Conservation (phyloP, 305 asterid genomes). For the Rubia peregrina region DNA sequence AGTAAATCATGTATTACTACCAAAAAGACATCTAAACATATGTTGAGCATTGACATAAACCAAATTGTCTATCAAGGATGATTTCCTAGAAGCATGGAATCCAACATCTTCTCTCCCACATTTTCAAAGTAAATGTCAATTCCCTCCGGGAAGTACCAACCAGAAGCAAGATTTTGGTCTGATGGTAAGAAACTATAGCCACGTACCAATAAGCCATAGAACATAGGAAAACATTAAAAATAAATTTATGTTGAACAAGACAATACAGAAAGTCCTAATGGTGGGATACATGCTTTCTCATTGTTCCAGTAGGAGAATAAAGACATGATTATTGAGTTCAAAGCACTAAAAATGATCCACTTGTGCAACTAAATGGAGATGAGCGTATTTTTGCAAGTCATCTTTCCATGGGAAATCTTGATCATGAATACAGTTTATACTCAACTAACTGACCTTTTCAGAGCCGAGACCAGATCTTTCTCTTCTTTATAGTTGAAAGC, state of each 20-base stretch:
- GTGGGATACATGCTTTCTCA: neutral
- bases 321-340: neutral
- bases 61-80: too few relatives aligned
- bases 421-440: neutral
- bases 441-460: constrained; percentile 37
- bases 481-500: constrained; percentile 70
- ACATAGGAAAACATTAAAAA: neutral
- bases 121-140: constrained; percentile 63
- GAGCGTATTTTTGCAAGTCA: neutral
- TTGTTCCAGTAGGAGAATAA: neutral
- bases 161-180: neutral
- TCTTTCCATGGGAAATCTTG: neutral
- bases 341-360: neutral
- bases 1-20: too few relatives aligned
- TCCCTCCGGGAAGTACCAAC: constrained; percentile 55
- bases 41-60: too few relatives aligned
- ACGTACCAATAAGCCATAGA: too few relatives aligned
- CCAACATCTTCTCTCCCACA: constrained; percentile 71
- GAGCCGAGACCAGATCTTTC: constrained; percentile 33
- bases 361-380: neutral
- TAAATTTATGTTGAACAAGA: too few relatives aligned
- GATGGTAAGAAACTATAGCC: neutral
- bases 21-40: too few relatives aligned
- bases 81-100: constrained; percentile 37
- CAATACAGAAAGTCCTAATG: neutral